Evolutionary conservation across 1,284 basidiomycete genomes (phyloP).

Genomic region (Irpex sp.): DNA sequence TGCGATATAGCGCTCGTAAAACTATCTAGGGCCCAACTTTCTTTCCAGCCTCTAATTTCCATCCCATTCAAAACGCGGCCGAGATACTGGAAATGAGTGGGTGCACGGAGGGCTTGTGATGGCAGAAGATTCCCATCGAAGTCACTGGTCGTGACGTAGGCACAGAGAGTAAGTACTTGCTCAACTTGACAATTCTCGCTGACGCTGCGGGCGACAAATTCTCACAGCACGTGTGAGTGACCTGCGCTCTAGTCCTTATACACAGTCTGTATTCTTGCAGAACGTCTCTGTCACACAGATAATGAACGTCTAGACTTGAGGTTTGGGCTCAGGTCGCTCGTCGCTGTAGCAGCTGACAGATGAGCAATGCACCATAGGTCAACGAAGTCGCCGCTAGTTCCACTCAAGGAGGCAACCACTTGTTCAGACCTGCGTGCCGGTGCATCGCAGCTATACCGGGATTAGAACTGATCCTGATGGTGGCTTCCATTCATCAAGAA

Average conservation of each 20-base stretch:
- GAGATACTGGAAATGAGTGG: conserved; percentile 3
- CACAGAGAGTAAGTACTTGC: not conserved
- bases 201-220: not conserved
- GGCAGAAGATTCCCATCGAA: not conserved
- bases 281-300: not conserved
- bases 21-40: not conserved
- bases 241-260: not conserved
- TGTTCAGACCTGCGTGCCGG: not conserved
- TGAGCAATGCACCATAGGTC: not conserved
- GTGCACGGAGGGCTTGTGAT: conserved; percentile 9
- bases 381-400: not conserved
- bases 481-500: conserved; percentile 9
- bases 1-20: not conserved
- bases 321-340: not conserved
- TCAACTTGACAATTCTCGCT: not conserved
- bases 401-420: not conserved
- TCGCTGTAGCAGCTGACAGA: not conserved
- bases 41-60: not conserved
- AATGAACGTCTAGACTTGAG: not conserved
- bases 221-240: conserved; percentile 1
- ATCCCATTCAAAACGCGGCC: conserved; percentile 1
- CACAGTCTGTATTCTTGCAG: not conserved
- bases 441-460: conserved; percentile 4
- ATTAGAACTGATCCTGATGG: conserved; percentile 5
- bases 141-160: conserved; percentile 5